A percentile compares a stretch with the other conserved stretches of the same genome.
These are phyloP conservation scores for Annulohypoxylon stygium DNA, from an alignment of 495 filamentous ascomycete species.

Conservation along the genomic window DNA sequence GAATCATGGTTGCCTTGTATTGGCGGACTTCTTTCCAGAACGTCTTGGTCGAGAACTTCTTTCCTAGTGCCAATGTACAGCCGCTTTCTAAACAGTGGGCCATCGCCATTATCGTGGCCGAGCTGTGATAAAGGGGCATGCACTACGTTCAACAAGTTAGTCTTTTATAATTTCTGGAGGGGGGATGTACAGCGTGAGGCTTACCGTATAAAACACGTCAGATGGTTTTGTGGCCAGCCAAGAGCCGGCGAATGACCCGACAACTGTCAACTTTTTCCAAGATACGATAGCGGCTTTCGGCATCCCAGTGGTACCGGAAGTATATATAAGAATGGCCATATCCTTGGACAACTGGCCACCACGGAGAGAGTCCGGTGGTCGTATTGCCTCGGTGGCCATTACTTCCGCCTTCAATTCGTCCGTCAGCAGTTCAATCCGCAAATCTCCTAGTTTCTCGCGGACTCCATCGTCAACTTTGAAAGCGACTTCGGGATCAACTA, in stretches of 20 bases:
- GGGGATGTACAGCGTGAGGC: slow-evolving; percentile 17
- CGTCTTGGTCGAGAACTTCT: slow-evolving; percentile 82
- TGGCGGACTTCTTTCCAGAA: slow-evolving; percentile 87
- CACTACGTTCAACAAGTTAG: slow-evolving; percentile 60
- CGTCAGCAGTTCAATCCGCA: slow-evolving; percentile 74
- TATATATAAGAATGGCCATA: slow-evolving; percentile 85
- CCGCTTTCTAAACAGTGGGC: slow-evolving; percentile 69
- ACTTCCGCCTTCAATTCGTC: slow-evolving; percentile 73
- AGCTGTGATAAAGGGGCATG: slow-evolving; percentile 96
- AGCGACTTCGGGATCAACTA: slow-evolving; percentile 80
- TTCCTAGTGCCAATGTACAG: slow-evolving; percentile 77
- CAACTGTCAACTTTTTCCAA: slow-evolving; percentile 75
- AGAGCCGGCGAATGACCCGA: slow-evolving; percentile 65
- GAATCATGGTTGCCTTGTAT: slow-evolving; percentile 82
- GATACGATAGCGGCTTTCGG: slow-evolving; percentile 90
- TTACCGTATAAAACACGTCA: slow-evolving; percentile 87
- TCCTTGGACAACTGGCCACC: slow-evolving; percentile 63
- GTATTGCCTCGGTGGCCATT: slow-evolving; percentile 65
- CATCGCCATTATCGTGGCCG: slow-evolving; percentile 80
- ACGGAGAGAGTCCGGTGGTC: slow-evolving; percentile 73
- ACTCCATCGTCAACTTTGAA: slow-evolving; percentile 62
- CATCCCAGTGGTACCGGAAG: slow-evolving; percentile 88
- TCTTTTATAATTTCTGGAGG: not conserved
- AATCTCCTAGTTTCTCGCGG: slow-evolving; percentile 54
- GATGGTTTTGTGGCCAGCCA: slow-evolving; percentile 69